Base-by-base conservation (phyloP, 441 rosid species). In the Mallotus japonicus region DNA sequence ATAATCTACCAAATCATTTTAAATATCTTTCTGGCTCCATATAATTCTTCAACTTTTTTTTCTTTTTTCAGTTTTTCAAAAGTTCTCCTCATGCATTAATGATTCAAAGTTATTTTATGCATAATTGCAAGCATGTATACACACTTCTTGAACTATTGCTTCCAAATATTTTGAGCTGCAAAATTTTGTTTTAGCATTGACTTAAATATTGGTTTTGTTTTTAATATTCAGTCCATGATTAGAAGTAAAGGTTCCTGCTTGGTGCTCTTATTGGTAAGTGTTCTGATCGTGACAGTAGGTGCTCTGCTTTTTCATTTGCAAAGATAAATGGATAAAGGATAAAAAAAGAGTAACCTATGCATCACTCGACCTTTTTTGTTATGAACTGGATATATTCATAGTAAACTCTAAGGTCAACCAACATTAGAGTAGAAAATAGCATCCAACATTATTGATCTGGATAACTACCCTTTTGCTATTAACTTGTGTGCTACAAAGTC, bases 1-100 rank as follows among this genome's bases (percentile, higher is more conserved):
- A 85, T 78, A 81, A 83, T 67, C 76, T 80, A 60, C 32, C 32
- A 63, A 76, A 80, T 76, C 78, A 81, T 71, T 69, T 47, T 72
- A 47, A 55, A 67, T 73, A 73, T 54, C 51, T 59, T 62, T 60
- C 12, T 17, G 56, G 17, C 53, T 56, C 60, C 11, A 32, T 55
- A 14, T 8, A 32, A 60, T 14, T 70, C n/a, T 49, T 61, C 14
- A 20, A 17, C 2, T 1, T 28, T 28, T 28, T 17, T 56, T 47
- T 65, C 10, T 28, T n/a, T 42, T 34, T 14, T 49, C 13, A 62
- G 50, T 20, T 59, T 56, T 49, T 46, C 19, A 9, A 1, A 54
- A 53, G 32, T 19, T 13, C 2, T 28, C 32, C n/a, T 1, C 58
- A 28, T 16, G 42, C 17, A 37, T 16, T 17, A 11, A 3, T 56